Base-by-base conservation (phyloP, 306 rosid species). In the Medicago ruthenica region DNA sequence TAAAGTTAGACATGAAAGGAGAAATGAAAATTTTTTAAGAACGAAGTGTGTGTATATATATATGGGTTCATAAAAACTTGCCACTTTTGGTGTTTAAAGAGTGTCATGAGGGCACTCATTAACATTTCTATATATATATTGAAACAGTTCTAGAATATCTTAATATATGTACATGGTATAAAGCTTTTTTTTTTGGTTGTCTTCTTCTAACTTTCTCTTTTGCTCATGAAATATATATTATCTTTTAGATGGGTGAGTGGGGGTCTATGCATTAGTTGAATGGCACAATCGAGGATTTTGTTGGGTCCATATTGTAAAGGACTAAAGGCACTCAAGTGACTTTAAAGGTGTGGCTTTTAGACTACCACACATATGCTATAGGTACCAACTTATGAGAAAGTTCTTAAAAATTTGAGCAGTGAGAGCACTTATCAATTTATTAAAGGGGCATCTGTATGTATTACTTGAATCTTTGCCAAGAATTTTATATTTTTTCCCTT, bases 341-440 rank as follows among this genome's bases (percentile, higher is more conserved):
- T 66, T 70, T 77, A 76, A 83, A 73, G 82, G 18, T 63, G 79
- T 87, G 71, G 79, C 85, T 79, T 87, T 84, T 78, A 36, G 71
- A 71, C 34, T 78, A 78, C 76, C 76, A 41, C 81, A 70, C 48
- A 48, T 64, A 69, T 62, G 62, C 65, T 70, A 41, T 58, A 55
- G 66, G 69, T 51, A 42, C 74, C 15, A 48, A 22, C 10, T 62
- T 13, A 75, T 62, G 73, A 80, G 82, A 75, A 69, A 84, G 75
- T 42, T 75, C 65, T 48, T 58, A 54, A 17, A 84, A 67, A 42
- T 64, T 80, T 79, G 87, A 91, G 96, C 85, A 85, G 86, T 85
- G 76, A 77, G 86, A 87, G 91, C 91, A 71, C 96, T 76, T 84
- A 85, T 84, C 85, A 81, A 77, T 67, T 82, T 86, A 87, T 86